phyloP scores from a whole-genome alignment of 2,329 filamentous ascomycete genomes.

The Zymoseptoria brevis region DNA sequence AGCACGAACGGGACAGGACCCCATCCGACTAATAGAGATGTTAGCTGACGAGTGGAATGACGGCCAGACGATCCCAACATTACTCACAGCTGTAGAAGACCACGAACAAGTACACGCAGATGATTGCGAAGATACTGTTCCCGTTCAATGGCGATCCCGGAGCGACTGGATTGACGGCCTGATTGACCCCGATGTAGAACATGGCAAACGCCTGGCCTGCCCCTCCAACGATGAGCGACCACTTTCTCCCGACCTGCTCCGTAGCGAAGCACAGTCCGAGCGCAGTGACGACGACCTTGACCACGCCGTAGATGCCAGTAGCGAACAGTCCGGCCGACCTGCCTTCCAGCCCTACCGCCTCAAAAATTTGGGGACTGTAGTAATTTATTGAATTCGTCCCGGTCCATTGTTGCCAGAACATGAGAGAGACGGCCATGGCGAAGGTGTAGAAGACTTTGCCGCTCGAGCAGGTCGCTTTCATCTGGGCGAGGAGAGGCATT shows the following conservation, averaged over 20 bases:
- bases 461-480: constrained; percentile 32
- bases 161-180: constrained; percentile 44
- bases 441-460: constrained; percentile 35
- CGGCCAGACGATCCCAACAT: background rate
- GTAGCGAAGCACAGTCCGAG: constrained; percentile 39
- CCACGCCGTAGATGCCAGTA: constrained; percentile 40
- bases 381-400: constrained; percentile 24
- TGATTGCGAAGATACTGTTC: constrained; percentile 47
- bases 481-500: constrained; percentile 32
- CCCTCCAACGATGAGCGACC: constrained; percentile 37
- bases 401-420: constrained; percentile 38
- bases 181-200: constrained; percentile 33
- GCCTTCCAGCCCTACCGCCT: constrained; percentile 34
- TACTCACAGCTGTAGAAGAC: constrained; percentile 32
- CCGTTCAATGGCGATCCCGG: constrained; percentile 34
- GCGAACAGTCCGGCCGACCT: constrained; percentile 37
- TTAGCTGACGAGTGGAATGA: background rate
- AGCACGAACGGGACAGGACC: constrained; percentile 40
- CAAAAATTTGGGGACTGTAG: constrained; percentile 39
- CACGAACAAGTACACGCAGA: constrained; percentile 45
- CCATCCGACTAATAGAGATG: constrained; percentile 33
- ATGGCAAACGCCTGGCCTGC: constrained; percentile 39
- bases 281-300: constrained; percentile 39
- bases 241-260: constrained; percentile 40
- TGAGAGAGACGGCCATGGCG: constrained; percentile 36